These are phyloP conservation scores for Blastobotrys mokoenaii DNA, from an alignment of 805 yeast species.

Conservation along the genomic window DNA sequence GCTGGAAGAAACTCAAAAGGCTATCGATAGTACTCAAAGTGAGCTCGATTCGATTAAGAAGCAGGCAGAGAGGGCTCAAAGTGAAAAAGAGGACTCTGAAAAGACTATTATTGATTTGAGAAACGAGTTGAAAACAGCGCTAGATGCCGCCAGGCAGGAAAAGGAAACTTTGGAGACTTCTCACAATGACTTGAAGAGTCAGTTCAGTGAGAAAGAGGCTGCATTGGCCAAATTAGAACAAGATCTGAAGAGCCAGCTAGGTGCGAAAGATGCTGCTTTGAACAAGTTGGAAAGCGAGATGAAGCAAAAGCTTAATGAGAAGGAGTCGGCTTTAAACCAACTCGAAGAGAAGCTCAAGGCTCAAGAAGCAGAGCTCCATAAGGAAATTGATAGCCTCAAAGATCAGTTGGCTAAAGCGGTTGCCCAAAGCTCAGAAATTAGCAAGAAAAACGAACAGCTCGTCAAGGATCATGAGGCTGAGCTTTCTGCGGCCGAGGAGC, in stretches of 20 bases:
- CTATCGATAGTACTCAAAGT: neutral
- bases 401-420: neutral
- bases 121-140: too few relatives aligned
- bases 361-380: neutral
- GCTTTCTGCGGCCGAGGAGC: neutral
- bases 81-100: conserved; percentile 6
- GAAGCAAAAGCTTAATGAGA: conserved; percentile 9
- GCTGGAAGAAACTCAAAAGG: neutral
- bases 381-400: neutral
- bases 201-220: neutral
- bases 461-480: neutral
- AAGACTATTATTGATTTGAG: neutral
- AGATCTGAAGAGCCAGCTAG: conserved; percentile 2
- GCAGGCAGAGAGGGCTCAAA: conserved; percentile 8
- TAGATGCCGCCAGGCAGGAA: neutral
- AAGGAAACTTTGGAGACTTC: neutral
- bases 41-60: conserved; percentile 7
- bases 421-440: neutral
- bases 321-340: conserved; percentile 2
- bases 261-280: conserved; percentile 3
- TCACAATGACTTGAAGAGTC: neutral
- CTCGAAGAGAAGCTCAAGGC: neutral
- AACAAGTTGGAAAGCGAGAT: conserved; percentile 1
- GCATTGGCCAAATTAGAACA: conserved; percentile 1
- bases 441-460: neutral